A percentile compares a stretch with the other conserved stretches of the same genome.
Conservation (phyloP, 2,329 filamentous ascomycete species). For the Grosmannia clavigera region DNA sequence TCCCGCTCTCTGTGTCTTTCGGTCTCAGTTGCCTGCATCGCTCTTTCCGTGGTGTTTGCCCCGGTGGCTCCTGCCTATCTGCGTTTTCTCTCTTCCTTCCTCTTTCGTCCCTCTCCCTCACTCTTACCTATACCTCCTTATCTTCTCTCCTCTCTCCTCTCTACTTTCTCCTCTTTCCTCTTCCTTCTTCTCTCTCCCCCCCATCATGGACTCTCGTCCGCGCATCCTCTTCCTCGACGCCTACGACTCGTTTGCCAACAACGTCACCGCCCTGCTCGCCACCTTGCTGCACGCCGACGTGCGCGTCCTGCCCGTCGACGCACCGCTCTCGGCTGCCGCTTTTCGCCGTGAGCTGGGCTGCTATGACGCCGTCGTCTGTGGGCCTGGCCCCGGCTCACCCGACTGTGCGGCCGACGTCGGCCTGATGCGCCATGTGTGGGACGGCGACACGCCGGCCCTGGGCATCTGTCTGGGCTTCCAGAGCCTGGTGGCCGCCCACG, state of each 20-base stretch:
- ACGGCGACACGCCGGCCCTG: slow-evolving; percentile 52
- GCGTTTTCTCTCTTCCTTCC: too few species aligned
- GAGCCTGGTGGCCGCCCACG: slow-evolving; percentile 59
- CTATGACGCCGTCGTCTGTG: slow-evolving; percentile 80
- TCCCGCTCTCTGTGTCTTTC: too few species aligned
- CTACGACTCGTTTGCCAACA: slow-evolving; percentile 94
- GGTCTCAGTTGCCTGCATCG: too few species aligned
- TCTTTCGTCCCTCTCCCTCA: too few species aligned
- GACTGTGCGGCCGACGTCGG: slow-evolving; percentile 64
- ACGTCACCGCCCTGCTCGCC: slow-evolving; percentile 74
- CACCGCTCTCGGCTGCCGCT: slow-evolving; percentile 30
- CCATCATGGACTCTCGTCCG: not conserved
- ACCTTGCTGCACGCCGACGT: slow-evolving; percentile 57
- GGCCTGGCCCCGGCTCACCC: slow-evolving; percentile 81
- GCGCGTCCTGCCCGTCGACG: slow-evolving; percentile 60
- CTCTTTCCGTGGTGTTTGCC: too few species aligned
- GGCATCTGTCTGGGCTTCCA: slow-evolving; percentile 89
- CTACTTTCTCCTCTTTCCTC: too few species aligned
- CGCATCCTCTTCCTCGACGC: slow-evolving; percentile 80
- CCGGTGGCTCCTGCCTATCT: too few species aligned
- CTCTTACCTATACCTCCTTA: too few species aligned
- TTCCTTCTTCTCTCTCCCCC: not conserved
- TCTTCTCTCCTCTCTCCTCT: too few species aligned
- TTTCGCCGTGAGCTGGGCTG: slow-evolving; percentile 38
- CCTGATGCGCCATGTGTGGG: slow-evolving; percentile 67